Evolutionary conservation across 148 eudicot species (phyloP).

Genomic region (Rheum nobile): DNA sequence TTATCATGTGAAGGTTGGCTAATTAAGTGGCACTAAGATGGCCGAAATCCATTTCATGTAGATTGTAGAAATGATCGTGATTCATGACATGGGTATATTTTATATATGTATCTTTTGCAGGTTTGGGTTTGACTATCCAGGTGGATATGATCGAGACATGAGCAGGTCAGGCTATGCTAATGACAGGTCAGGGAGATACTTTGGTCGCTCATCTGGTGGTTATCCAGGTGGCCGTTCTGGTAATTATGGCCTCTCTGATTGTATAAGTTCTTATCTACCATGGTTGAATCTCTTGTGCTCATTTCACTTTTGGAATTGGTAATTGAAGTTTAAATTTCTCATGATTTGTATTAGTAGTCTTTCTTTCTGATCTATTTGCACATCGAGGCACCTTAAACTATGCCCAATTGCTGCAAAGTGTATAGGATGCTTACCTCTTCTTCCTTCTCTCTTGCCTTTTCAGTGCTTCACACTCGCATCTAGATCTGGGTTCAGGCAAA

Average conservation of each 20-base stretch:
- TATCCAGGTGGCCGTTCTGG: conserved; percentile 65
- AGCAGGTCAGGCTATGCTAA: conserved; percentile 69
- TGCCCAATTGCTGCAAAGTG: not conserved
- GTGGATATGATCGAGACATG: conserved; percentile 73
- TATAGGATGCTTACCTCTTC: too few relatives aligned
- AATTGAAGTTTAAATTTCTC: not conserved
- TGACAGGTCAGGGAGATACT: conserved; percentile 80
- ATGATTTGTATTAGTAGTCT: not conserved
- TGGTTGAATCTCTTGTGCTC: not conserved
- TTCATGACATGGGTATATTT: not conserved
- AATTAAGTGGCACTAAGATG: too few relatives aligned
- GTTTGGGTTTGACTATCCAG: conserved; percentile 71
- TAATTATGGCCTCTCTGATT: conserved; percentile 10
- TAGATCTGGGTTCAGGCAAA: not conserved
- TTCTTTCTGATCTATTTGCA: not conserved
- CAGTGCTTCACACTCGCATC: not conserved
- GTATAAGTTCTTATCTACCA: not conserved
- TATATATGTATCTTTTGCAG: conserved; percentile 18
- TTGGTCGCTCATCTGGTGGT: conserved; percentile 64
- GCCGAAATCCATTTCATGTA: too few relatives aligned
- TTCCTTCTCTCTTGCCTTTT: not conserved
- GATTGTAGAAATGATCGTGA: too few relatives aligned
- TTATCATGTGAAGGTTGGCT: too few relatives aligned
- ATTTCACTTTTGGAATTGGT: not conserved
- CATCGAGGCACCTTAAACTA: not conserved